Base-by-base conservation (phyloP, 768 basidiomycete genomes). In the Thelephora ganbajun region DNA sequence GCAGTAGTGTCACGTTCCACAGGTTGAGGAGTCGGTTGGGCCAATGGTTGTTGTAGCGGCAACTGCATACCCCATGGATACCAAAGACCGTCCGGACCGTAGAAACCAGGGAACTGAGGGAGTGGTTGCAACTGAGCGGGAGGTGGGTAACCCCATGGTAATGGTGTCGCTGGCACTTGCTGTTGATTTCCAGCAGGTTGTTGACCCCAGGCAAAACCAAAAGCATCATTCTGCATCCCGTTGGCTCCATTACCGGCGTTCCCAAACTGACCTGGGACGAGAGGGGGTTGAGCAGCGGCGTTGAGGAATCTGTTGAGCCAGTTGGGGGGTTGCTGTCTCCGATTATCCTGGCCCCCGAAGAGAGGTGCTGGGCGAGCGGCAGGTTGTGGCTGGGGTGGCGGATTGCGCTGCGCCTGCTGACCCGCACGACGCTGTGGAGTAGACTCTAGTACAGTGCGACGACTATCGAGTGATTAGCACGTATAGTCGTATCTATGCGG, bases 391-490 rank as follows among this genome's bases (percentile, higher is more conserved):
- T 47, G 42, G 1, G 52, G 48, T 51, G 53, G 26, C 53, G 48
- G 44, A 47, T 49, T 11, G 44, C 49, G 45, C 43, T 36, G 34
- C 2, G 48, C 53, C 26, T 52, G 54, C 1, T 50, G 49, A 1
- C 47, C 50, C 34, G 54, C 44, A 16, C 57, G 56, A 33, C 41
- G 55, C 6, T 51, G 54, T 19, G 59, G 50, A 41, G 56, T 56
- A 33, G 65, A 66, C 26, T 88, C 85, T 20, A 89, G 66, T 3
- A 90, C 87, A 36, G 79, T 82, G 39, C 83, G 77, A 46, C 87
- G 84, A 59, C 87, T 88, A 48, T n/a, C 22, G 13, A 43, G 18
- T 37, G 12, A 37, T 19, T 37, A 30, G 3, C 7, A 41, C 26
- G 13, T 44, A 46, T 49, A 34, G 19, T 33, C 22, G 34, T 6